A percentile compares a stretch with the other conserved stretches of the same genome.
Conservation (phyloP, 2,329 filamentous ascomycete genomes). For the Botrytis fabae region DNA sequence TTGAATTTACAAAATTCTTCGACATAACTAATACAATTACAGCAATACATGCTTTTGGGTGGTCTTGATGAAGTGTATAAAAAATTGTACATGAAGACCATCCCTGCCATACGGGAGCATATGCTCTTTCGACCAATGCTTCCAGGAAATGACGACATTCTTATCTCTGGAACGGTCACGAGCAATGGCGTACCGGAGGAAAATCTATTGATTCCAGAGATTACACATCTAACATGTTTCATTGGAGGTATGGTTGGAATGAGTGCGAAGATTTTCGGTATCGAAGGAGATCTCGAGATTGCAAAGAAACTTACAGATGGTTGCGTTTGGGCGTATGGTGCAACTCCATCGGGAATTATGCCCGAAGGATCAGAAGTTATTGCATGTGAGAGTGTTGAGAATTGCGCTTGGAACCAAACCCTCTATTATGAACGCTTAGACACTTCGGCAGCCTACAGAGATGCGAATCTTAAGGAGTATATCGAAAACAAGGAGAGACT, state of each 20-base stretch:
- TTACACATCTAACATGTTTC: slow-evolving; percentile 65
- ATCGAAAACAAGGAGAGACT: slow-evolving; percentile 43
- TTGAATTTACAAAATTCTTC: not conserved
- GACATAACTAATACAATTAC: slow-evolving; percentile 29
- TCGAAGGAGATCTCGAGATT: slow-evolving; percentile 60
- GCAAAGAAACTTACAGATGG: slow-evolving; percentile 65
- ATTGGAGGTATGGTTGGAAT: slow-evolving; percentile 70
- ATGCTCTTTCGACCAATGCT: slow-evolving; percentile 79
- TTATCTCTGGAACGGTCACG: slow-evolving; percentile 67
- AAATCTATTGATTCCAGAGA: slow-evolving; percentile 38
- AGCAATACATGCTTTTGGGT: slow-evolving; percentile 73
- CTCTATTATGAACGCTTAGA: slow-evolving; percentile 35
- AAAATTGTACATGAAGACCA: slow-evolving; percentile 67
- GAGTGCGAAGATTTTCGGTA: slow-evolving; percentile 61
- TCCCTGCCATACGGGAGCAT: slow-evolving; percentile 68
- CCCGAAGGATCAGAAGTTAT: slow-evolving; percentile 54
- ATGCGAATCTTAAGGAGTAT: slow-evolving; percentile 47
- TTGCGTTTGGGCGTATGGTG: slow-evolving; percentile 69
- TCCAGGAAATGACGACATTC: slow-evolving; percentile 64
- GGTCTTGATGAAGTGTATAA: slow-evolving; percentile 72
- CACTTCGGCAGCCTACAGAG: slow-evolving; percentile 47
- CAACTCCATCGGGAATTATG: slow-evolving; percentile 63
- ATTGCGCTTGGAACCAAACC: slow-evolving; percentile 40
- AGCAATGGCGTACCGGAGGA: slow-evolving; percentile 51
- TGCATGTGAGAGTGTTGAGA: slow-evolving; percentile 46